Base-by-base conservation (phyloP, 768 basidiomycete species). In the Lentinula guzmanii region DNA sequence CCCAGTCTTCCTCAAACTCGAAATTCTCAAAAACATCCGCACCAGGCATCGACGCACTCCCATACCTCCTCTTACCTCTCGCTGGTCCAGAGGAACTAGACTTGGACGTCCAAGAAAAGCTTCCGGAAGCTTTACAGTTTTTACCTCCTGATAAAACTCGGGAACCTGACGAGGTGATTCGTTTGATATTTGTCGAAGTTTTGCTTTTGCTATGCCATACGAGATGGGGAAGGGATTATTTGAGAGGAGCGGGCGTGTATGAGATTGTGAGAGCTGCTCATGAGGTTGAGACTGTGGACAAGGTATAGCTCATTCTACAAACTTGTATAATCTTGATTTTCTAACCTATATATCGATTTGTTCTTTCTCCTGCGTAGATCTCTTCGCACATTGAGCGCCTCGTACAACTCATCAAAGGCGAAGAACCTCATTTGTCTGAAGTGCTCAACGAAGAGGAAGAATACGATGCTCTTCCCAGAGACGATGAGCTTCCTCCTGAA, bases 11-110 rank as follows among this genome's bases (percentile, higher is more conserved):
- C 35, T 18, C 16, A 28, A 15, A 4, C n/a, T 11, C 35, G 16
- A 11, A 15, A 52, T 13, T 89, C 1, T 86, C 86, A 16, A 75
- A 74, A n/a, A 66, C 69, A 13, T 72, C 72, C 3, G 85, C 88
- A 3, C 85, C 91, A 2, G 94, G 95, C 4, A 85, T 98, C 39
- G 89, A 94, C 72, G 83, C 89, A 2, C 79, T 98, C 9, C 89
- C 93, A 0, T 90, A 86, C 69, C 79, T 99, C 10, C 80, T 99
- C 3, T 82, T 95, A 0, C 96, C 97, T 0, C 78, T 99, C 2
- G 94, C 96, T 45, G 95, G 96, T 5, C 90, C 94, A 1, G 97
- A 98, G 72, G 97, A 98, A 73, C 87, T 92, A 62, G 95, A 97
- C 61, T 79, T 96, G 1, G 95, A 98, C 63, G 92, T 93, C 45